Conservation (phyloP, 1,284 basidiomycete genomes). For the Pholiota adiposa region DNA sequence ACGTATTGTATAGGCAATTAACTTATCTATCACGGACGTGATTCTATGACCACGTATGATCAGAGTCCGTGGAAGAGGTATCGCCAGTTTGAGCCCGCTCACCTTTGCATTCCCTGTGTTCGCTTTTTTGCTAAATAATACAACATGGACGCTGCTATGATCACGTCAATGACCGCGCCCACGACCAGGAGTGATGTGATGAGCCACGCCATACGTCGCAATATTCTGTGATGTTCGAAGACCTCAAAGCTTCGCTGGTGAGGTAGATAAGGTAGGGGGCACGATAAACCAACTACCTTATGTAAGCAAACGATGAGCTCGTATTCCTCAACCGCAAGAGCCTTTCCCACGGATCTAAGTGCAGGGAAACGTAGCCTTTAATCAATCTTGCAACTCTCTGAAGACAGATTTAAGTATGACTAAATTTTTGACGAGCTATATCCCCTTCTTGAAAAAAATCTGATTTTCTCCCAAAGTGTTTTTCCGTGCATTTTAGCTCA, state of each 20-base stretch:
- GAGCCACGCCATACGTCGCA: conserved; percentile 22
- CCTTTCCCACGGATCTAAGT: no score
- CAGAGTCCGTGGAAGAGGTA: not conserved
- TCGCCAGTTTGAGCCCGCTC: not conserved
- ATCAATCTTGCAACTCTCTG: no score
- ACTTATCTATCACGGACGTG: conserved; percentile 24
- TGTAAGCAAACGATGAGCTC: no score
- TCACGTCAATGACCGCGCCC: conserved; percentile 28
- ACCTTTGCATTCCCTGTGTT: conserved; percentile 19
- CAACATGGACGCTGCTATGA: conserved; percentile 26
- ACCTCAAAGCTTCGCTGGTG: conserved; percentile 15
- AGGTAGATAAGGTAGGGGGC: no score
- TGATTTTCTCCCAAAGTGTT: no score
- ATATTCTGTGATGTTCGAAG: conserved; percentile 17
- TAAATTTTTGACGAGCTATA: no score
- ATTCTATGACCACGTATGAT: conserved; percentile 14
- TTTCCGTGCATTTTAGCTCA: no score
- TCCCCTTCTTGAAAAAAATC: no score
- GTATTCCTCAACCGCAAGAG: no score
- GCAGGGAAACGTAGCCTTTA: no score
- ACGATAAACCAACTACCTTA: no score
- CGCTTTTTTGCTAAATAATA: conserved; percentile 23
- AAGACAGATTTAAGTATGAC: no score
- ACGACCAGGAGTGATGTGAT: conserved; percentile 24
- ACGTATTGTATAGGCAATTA: conserved; percentile 30